Conservation (phyloP, 257 asterid species). For the Primulina tabacum region DNA sequence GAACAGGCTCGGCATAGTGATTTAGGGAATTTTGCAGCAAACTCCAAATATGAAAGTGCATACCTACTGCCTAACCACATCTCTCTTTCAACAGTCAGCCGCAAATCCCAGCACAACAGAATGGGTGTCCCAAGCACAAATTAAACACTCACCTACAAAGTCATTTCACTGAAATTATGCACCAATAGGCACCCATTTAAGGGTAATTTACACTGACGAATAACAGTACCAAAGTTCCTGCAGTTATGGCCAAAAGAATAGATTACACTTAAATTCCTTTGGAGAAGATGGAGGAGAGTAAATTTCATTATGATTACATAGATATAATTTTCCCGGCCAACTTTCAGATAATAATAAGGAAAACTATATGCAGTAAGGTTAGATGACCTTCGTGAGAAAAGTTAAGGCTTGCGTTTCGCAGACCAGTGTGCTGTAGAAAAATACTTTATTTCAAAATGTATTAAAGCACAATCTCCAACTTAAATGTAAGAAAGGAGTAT, state of each 20-base stretch:
- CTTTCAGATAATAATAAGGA: background rate
- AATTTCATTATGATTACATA: background rate
- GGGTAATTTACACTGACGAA: conserved; percentile 10
- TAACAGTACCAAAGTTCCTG: background rate
- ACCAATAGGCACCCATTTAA: conserved; percentile 17
- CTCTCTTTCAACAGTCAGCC: conserved; percentile 13
- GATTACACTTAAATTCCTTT: background rate
- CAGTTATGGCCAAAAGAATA: background rate
- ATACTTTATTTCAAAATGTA: background rate
- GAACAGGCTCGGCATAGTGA: conserved; percentile 42
- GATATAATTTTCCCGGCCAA: too few relatives aligned
- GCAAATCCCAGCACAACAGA: conserved; percentile 19
- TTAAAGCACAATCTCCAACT: background rate
- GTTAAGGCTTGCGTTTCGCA: too few relatives aligned
- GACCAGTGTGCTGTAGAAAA: background rate
- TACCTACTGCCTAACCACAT: conserved; percentile 42
- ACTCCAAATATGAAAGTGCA: conserved; percentile 29
- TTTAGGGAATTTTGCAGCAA: conserved; percentile 31
- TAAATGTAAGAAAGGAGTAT: too few relatives aligned
- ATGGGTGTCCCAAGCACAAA: background rate
- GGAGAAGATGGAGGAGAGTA: too few relatives aligned
- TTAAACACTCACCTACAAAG: background rate
- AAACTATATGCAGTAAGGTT: background rate
- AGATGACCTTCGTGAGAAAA: background rate
- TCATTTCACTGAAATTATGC: conserved; percentile 10